Percentiles rank a stretch among this genome's conserved stretches.
Conservation (phyloP, 306 rosid genomes). For the Spatholobus suberectus region DNA sequence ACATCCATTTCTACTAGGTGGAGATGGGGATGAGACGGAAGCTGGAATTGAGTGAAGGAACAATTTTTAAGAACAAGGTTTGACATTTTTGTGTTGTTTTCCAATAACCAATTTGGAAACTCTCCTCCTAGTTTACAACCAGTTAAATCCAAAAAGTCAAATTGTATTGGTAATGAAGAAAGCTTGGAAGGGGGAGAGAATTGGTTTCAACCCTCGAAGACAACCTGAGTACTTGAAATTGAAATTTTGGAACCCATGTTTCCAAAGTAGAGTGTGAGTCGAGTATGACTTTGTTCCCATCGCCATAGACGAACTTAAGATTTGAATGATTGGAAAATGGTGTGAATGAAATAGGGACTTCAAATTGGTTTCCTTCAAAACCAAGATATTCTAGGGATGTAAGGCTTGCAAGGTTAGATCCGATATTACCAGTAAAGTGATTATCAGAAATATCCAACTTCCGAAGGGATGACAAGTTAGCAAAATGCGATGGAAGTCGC, state of each 20-base stretch:
- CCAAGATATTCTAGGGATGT: slow-evolving; percentile 21
- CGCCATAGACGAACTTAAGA: slow-evolving; percentile 3
- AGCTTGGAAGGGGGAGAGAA: not conserved
- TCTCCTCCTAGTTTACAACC: not conserved
- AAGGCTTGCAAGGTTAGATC: slow-evolving; percentile 12
- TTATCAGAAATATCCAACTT: not conserved
- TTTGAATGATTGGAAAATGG: slow-evolving; percentile 21
- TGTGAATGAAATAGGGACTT: slow-evolving; percentile 22
- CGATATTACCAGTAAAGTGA: not conserved
- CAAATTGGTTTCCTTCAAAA: slow-evolving; percentile 14
- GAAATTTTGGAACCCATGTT: slow-evolving; percentile 16
- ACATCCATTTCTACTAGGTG: not conserved
- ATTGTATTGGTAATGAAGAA: slow-evolving; percentile 26
- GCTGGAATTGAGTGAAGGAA: not conserved
- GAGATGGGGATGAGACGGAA: not conserved
- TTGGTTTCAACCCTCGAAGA: not conserved
- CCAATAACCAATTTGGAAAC: slow-evolving; percentile 34
- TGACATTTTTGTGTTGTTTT: slow-evolving; percentile 17
- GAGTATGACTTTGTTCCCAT: not conserved
- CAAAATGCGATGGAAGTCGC: slow-evolving; percentile 27
- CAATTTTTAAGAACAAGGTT: not conserved
- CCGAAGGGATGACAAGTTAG: slow-evolving; percentile 14
- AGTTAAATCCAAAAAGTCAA: not conserved
- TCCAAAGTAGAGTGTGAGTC: not conserved
- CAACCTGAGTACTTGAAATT: slow-evolving; percentile 17